A percentile compares a stretch with the other conserved stretches of the same genome.
Conservation (phyloP, 1,139 yeast species). For the Suhomyces wounanorum region DNA sequence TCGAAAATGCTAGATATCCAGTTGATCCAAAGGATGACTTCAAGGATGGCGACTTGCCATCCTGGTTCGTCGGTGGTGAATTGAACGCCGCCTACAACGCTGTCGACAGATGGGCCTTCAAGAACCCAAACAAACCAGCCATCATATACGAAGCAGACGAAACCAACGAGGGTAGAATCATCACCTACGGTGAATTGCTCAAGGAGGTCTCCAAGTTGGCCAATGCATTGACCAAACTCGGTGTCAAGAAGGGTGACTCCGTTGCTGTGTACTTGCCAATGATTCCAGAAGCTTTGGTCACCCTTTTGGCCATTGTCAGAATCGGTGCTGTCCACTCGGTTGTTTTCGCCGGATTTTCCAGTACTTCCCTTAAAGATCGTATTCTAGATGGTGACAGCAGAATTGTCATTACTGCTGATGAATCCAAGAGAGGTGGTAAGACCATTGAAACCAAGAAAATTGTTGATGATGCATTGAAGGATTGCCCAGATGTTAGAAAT, state of each 20-base stretch:
- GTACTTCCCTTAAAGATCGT: constrained; percentile 75
- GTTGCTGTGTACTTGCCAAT: constrained; percentile 86
- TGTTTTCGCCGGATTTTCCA: constrained; percentile 81
- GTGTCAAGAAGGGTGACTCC: constrained; percentile 79
- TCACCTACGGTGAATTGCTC: constrained; percentile 72
- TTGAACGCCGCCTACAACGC: constrained; percentile 77
- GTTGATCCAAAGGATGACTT: constrained; percentile 51
- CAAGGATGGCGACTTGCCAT: constrained; percentile 64
- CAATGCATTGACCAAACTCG: constrained; percentile 63
- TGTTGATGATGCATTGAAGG: constrained; percentile 76
- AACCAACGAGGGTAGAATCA: constrained; percentile 59
- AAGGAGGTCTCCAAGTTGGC: constrained; percentile 71
- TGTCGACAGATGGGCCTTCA: constrained; percentile 78
- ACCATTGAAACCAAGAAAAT: constrained; percentile 80
- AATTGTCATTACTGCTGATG: constrained; percentile 77
- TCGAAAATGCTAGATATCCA: constrained; percentile 61
- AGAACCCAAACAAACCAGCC: constrained; percentile 73
- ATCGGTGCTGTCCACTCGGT: constrained; percentile 84
- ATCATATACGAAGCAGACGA: constrained; percentile 82
- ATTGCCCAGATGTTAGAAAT: constrained; percentile 66
- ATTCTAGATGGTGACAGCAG: constrained; percentile 75
- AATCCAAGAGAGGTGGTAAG: constrained; percentile 81
- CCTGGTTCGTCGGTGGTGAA: constrained; percentile 80
- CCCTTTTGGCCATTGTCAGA: constrained; percentile 72
- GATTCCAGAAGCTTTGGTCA: constrained; percentile 79